Conservation (phyloP, 2,329 filamentous ascomycete genomes). For the Thielaviopsis euricoi region DNA sequence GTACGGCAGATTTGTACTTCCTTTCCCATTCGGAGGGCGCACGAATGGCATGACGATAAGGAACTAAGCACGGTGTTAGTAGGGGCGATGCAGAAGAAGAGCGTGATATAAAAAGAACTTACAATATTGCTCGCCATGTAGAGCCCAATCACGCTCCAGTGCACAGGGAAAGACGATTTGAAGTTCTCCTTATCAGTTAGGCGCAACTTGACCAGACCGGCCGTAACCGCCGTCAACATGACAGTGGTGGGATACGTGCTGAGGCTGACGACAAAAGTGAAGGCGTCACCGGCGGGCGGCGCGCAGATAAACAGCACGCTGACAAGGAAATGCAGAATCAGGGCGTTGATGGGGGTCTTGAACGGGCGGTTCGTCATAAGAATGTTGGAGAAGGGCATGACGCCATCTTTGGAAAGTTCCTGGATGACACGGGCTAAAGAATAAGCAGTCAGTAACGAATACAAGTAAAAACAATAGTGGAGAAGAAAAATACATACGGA, state of each 20-base stretch:
- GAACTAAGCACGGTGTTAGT: constrained; percentile 18
- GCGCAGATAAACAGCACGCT: constrained; percentile 49
- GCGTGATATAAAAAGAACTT: neutral
- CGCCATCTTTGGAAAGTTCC: constrained; percentile 52
- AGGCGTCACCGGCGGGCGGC: constrained; percentile 49
- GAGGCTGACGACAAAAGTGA: constrained; percentile 48
- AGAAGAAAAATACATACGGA: neutral
- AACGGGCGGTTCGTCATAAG: constrained; percentile 55
- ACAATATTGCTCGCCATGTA: constrained; percentile 32
- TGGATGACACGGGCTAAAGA: constrained; percentile 41
- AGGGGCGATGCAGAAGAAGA: neutral
- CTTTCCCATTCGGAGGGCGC: constrained; percentile 31
- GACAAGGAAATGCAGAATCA: constrained; percentile 50
- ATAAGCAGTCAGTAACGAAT: too few relatives aligned
- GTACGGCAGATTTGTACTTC: constrained; percentile 35
- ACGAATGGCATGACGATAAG: constrained; percentile 37
- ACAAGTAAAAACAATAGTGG: too few relatives aligned
- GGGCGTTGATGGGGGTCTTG: constrained; percentile 32
- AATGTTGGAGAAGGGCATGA: constrained; percentile 47
- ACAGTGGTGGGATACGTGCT: constrained; percentile 37
- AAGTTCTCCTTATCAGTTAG: constrained; percentile 32
- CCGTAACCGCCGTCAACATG: constrained; percentile 35
- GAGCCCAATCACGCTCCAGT: constrained; percentile 28
- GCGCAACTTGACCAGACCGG: constrained; percentile 35
- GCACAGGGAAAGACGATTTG: constrained; percentile 35